Evolutionary conservation across 805 yeast species (phyloP).

Genomic region (Tetrapisispora taiwanensis): DNA sequence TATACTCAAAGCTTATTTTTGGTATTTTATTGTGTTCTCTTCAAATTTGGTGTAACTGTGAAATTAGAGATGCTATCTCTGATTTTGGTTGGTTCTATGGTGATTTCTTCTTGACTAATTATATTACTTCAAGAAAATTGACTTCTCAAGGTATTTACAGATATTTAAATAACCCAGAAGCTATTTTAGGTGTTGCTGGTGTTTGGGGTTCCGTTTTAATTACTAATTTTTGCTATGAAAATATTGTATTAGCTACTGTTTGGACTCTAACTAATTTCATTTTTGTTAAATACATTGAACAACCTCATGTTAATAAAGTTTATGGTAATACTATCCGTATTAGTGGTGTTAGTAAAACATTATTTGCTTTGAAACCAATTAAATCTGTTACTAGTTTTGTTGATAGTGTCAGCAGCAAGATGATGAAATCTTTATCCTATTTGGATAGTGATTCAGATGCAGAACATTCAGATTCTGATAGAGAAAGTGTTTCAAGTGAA

Average conservation of each 20-base stretch:
- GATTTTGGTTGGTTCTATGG: slow-evolving; percentile 89
- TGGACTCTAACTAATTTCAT: slow-evolving; percentile 60
- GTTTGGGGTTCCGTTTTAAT: slow-evolving; percentile 63
- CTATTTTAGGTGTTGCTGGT: slow-evolving; percentile 67
- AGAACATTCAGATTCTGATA: background rate
- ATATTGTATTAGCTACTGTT: slow-evolving; percentile 43
- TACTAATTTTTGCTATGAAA: slow-evolving; percentile 40
- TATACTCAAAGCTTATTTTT: slow-evolving; percentile 37
- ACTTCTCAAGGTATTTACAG: slow-evolving; percentile 76
- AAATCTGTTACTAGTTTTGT: slow-evolving; percentile 28
- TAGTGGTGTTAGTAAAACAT: slow-evolving; percentile 40
- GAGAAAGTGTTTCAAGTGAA: background rate
- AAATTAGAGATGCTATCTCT: slow-evolving; percentile 62
- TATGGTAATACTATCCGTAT: slow-evolving; percentile 58
- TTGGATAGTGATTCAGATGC: slow-evolving; percentile 1
- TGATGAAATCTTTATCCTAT: slow-evolving; percentile 9
- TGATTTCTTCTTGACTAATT: slow-evolving; percentile 61
- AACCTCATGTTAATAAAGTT: slow-evolving; percentile 64
- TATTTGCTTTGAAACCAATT: slow-evolving; percentile 29
- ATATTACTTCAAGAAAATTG: slow-evolving; percentile 38
- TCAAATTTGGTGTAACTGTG: slow-evolving; percentile 60
- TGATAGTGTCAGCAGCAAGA: slow-evolving; percentile 33
- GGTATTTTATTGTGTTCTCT: slow-evolving; percentile 47
- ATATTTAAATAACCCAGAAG: slow-evolving; percentile 75
- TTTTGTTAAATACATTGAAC: slow-evolving; percentile 65